A percentile compares a stretch with the other conserved stretches of the same genome.
These are phyloP conservation scores for Microdochium paspali DNA, from an alignment of 2,329 filamentous ascomycete genomes.

Conservation along the genomic window DNA sequence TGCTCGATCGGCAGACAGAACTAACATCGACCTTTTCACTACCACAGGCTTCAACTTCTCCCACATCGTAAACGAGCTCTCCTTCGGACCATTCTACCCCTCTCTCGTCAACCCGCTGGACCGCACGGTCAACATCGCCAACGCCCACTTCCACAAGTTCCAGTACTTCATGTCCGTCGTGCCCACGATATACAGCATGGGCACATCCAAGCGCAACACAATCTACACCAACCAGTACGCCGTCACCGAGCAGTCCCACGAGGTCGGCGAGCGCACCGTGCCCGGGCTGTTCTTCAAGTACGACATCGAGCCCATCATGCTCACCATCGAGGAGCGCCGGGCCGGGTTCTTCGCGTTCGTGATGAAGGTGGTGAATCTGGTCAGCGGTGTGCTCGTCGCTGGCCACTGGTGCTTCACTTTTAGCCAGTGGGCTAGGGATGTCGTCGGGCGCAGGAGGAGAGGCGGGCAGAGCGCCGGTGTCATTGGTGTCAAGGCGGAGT, in stretches of 20 bases:
- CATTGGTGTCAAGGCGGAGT: slow-evolving; percentile 28
- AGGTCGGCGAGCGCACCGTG: slow-evolving; percentile 59
- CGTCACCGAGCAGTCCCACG: slow-evolving; percentile 77
- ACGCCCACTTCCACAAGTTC: slow-evolving; percentile 81
- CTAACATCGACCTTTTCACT: neutral
- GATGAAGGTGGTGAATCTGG: slow-evolving; percentile 80
- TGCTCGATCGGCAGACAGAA: too few relatives aligned
- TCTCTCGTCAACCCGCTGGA: slow-evolving; percentile 90
- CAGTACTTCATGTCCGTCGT: slow-evolving; percentile 97
- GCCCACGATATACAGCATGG: slow-evolving; percentile 80
- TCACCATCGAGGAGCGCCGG: slow-evolving; percentile 76
- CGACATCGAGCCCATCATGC: slow-evolving; percentile 90
- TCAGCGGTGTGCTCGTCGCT: slow-evolving; percentile 83
- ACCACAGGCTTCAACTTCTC: slow-evolving; percentile 89
- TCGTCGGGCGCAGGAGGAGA: slow-evolving; percentile 36
- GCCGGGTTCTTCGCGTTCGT: slow-evolving; percentile 65
- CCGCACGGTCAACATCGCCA: slow-evolving; percentile 71
- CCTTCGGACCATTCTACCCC: slow-evolving; percentile 95
- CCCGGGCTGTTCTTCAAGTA: slow-evolving; percentile 98
- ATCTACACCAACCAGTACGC: slow-evolving; percentile 97
- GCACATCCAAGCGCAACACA: slow-evolving; percentile 38
- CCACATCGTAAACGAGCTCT: slow-evolving; percentile 91
- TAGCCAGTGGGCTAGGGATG: slow-evolving; percentile 60
- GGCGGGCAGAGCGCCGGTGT: slow-evolving; percentile 37
- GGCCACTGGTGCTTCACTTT: slow-evolving; percentile 90